Conservation (phyloP, 139 green algal species). For the Chlamydomonas urium region DNA sequence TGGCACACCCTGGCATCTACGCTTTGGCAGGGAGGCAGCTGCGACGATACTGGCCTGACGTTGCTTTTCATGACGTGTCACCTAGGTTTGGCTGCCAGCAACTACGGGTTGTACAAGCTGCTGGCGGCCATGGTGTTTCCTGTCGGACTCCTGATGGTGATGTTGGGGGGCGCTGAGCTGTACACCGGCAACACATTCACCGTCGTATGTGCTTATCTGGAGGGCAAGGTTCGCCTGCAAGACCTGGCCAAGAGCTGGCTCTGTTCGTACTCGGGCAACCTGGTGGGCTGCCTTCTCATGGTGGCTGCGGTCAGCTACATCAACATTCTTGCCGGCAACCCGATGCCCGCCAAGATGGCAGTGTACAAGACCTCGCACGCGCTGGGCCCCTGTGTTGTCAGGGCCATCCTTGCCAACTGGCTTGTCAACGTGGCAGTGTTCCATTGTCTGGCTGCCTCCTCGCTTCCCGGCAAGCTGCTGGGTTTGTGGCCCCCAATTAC, state of each 20-base stretch:
- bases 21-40: no score
- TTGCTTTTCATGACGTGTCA: no score
- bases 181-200: constrained; percentile 12
- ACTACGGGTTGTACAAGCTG: neutral
- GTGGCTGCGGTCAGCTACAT: constrained; percentile 49
- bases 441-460: constrained; percentile 57
- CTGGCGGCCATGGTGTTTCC: neutral
- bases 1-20: no score
- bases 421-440: constrained; percentile 87
- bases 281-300: constrained; percentile 65
- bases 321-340: constrained; percentile 48
- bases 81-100: neutral
- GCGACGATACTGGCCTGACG: no score
- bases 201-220: no score
- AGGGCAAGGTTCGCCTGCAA: no score
- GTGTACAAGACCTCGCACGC: constrained; percentile 6
- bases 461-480: constrained; percentile 74
- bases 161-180: neutral
- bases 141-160: constrained; percentile 1
- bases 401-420: constrained; percentile 84
- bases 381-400: constrained; percentile 29
- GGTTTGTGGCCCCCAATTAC: constrained; percentile 66
- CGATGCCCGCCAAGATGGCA: constrained; percentile 10
- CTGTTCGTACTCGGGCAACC: no score
- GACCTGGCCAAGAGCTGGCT: neutral